Conservation (phyloP, 73 alveolate species). For the Symbiodinium natans region DNA sequence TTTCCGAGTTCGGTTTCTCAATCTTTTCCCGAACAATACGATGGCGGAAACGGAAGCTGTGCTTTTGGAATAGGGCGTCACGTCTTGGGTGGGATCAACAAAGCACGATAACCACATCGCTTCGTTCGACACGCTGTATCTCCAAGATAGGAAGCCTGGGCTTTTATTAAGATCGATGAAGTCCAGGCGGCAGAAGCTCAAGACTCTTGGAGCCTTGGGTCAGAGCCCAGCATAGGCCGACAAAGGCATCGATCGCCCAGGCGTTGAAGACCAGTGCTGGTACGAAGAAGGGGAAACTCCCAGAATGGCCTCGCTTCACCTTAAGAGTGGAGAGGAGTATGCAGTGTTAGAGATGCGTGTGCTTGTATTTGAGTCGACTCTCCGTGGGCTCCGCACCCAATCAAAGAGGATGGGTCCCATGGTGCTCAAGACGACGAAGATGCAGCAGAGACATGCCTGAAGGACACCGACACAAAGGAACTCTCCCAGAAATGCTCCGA, state of each 20-base stretch:
- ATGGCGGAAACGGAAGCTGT: no score
- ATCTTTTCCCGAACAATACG: no score
- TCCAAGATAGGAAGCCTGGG: neutral
- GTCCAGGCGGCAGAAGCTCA: slow-evolving; percentile 2
- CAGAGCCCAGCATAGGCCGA: slow-evolving; percentile 44
- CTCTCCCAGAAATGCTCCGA: neutral
- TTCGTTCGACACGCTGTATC: no score
- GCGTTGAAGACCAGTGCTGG: slow-evolving; percentile 85
- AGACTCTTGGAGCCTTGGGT: slow-evolving; percentile 25
- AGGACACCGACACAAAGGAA: neutral
- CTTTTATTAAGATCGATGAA: neutral
- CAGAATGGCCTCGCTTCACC: slow-evolving; percentile 67
- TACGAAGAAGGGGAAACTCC: slow-evolving; percentile 59
- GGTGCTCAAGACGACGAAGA: slow-evolving; percentile 62
- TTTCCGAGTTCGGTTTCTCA: no score
- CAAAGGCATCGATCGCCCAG: slow-evolving; percentile 79
- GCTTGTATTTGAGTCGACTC: neutral
- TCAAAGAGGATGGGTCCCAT: slow-evolving; percentile 79
- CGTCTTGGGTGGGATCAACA: no score
- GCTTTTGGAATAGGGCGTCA: no score
- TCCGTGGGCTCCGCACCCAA: slow-evolving; percentile 34
- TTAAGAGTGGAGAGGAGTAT: neutral
- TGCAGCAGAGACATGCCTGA: slow-evolving; percentile 64
- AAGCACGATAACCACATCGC: no score
- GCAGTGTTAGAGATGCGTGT: neutral